A percentile compares a stretch with the other conserved stretches of the same genome.
Conservation (phyloP, 495 filamentous ascomycete species). For the Aspergillus biplanus region DNA sequence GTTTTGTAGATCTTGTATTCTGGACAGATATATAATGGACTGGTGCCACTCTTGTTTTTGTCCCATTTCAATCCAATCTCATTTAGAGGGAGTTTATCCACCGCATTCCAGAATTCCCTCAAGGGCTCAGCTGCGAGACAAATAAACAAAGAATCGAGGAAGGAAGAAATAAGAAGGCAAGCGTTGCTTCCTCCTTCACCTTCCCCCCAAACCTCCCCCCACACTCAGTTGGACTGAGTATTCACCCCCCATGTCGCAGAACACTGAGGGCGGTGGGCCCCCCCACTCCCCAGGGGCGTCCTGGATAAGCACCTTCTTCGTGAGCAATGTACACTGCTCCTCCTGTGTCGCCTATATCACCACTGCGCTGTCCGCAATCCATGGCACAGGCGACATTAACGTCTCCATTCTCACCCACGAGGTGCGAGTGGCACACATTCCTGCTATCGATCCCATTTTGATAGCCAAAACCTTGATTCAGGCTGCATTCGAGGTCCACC, state of each 20-base stretch:
- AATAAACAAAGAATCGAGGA: not conserved
- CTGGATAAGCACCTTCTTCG: constrained; percentile 43
- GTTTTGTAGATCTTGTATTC: not conserved
- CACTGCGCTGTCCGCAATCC: constrained; percentile 41
- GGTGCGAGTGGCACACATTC: constrained; percentile 45
- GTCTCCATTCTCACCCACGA: constrained; percentile 51
- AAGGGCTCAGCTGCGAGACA: not conserved
- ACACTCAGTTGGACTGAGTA: not conserved
- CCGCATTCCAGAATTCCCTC: not conserved
- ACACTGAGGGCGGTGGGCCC: constrained; percentile 3
- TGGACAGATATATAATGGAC: not conserved
- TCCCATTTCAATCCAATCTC: not conserved
- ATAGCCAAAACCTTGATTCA: constrained; percentile 49
- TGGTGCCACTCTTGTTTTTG: not conserved
- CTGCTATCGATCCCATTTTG: constrained; percentile 30
- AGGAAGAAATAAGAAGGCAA: not conserved
- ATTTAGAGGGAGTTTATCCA: not conserved
- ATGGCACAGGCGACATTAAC: constrained; percentile 40
- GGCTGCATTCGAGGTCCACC: constrained; percentile 55
- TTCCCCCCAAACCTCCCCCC: not conserved
- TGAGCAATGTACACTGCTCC: constrained; percentile 56
- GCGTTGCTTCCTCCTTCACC: not conserved
- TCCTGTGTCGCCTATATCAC: constrained; percentile 56
- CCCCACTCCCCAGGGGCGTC: not conserved
- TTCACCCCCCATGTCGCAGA: constrained; percentile 20